Base-by-base conservation (phyloP, 805 yeast species). In the Saturnispora sanitii region DNA sequence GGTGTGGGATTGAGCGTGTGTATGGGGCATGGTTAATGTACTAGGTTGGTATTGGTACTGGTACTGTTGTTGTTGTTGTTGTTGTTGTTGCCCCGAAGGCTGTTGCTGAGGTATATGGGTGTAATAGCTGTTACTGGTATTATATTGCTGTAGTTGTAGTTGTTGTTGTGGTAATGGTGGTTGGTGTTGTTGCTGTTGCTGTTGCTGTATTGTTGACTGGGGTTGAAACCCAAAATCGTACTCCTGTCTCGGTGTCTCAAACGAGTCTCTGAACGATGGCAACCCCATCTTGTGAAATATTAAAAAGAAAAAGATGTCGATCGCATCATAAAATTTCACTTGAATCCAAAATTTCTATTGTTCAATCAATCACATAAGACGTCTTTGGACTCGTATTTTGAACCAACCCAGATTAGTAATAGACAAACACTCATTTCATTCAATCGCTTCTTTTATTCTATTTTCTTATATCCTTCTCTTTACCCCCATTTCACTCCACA, bases 241-340 rank as follows among this genome's bases (percentile, higher is more conserved):
- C 6, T 33, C 17, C 11, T 13, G 9, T n/a, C 27, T 19, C 9
- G 16, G 28, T 22, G 28, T 17, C 15, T 22, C 22, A 30, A 38
- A 38, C 18, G 37, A 23, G 13, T 38, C 41, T 12, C 36, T 17
- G 27, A 38, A 38, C 8, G 41, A 38, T 13, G 41, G 41, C 18
- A 38, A 20, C 36, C 16, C n/a, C 23, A 13, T 33, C 8, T 30
- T 9, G 20, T 15, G 19, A n/a, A 18, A 15, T 30, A 4, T 4
- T 23, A 11, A 11, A 23, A 23, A 11, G 26, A 23, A 23, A 23
- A 11, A 23, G 26, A 11, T 7, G 26, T 23, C 9, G 26, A 11
- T n/a, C n/a, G n/a, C n/a, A n/a, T n/a, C n/a, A n/a, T n/a, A n/a
- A n/a, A n/a, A n/a, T n/a, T n/a, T n/a, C n/a, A n/a, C n/a, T n/a